These are phyloP conservation scores for Nemania serpens DNA, from an alignment of 2,329 filamentous ascomycete genomes.

Conservation along the genomic window DNA sequence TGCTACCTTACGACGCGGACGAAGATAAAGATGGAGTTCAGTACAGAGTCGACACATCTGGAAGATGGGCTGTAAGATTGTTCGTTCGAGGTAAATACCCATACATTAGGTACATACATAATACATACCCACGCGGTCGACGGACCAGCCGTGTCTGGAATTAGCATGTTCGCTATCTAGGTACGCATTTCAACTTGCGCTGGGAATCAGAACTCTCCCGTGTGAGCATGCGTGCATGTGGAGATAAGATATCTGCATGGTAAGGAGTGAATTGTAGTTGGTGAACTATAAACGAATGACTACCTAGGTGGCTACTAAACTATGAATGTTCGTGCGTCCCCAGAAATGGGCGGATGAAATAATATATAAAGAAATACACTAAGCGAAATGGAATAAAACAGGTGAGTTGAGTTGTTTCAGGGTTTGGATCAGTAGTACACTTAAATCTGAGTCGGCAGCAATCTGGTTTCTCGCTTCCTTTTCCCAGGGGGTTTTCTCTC, in stretches of 20 bases:
- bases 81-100: too few species aligned
- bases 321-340: neutral
- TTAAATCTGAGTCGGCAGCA: neutral
- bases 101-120: too few species aligned
- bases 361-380: neutral
- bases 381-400: neutral
- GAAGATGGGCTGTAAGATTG: too few species aligned
- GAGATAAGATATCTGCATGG: neutral
- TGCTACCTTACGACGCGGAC: too few species aligned
- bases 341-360: neutral
- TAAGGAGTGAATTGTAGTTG: conserved; percentile 16
- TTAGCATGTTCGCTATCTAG: too few species aligned
- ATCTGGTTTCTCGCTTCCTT: neutral
- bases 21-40: too few species aligned
- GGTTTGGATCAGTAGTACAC: neutral
- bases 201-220: too few species aligned
- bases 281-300: conserved; percentile 14
- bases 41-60: too few species aligned
- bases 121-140: neutral
- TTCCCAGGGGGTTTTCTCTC: neutral
- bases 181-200: too few species aligned
- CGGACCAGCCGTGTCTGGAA: too few species aligned
- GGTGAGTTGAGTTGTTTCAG: too few species aligned
- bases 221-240: neutral
- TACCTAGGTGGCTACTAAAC: neutral